Conservation (phyloP, 1,284 basidiomycete genomes). For the Tilletia horrida region DNA sequence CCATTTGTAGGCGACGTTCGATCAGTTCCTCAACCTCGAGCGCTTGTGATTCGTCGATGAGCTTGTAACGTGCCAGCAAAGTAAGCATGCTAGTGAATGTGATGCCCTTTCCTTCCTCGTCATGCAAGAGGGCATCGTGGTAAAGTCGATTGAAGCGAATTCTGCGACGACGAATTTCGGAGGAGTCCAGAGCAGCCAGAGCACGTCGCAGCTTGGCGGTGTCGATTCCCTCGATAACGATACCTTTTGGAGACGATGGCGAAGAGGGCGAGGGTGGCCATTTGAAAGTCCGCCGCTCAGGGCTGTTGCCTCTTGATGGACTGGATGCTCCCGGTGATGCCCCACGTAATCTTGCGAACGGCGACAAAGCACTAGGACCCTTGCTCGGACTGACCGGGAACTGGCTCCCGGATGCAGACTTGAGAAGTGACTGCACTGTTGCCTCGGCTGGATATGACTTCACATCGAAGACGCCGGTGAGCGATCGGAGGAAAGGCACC, state of each 20-base stretch:
- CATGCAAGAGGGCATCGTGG: slow-evolving; percentile 50
- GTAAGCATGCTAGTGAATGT: slow-evolving; percentile 87
- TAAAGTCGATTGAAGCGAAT: slow-evolving; percentile 49
- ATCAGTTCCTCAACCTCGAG: slow-evolving; percentile 49
- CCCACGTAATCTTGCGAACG: slow-evolving; percentile 20
- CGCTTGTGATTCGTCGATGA: slow-evolving; percentile 71
- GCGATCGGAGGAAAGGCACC: slow-evolving; percentile 67
- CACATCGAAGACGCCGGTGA: slow-evolving; percentile 47
- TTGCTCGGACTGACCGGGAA: slow-evolving; percentile 10
- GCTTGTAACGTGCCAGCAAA: slow-evolving; percentile 82
- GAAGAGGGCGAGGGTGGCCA: slow-evolving; percentile 26
- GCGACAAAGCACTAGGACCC: background rate
- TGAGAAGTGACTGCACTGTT: slow-evolving; percentile 28
- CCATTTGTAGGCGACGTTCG: slow-evolving; percentile 38
- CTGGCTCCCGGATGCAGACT: background rate
- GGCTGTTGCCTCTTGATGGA: slow-evolving; percentile 1
- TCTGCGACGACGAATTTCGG: slow-evolving; percentile 40
- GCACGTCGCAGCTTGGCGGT: slow-evolving; percentile 28
- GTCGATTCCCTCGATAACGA: slow-evolving; percentile 29
- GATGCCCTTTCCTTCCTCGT: slow-evolving; percentile 65
- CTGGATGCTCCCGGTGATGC: slow-evolving; percentile 14
- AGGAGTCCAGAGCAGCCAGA: slow-evolving; percentile 28
- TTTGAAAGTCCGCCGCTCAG: background rate
- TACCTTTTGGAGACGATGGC: slow-evolving; percentile 17
- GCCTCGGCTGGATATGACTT: slow-evolving; percentile 35